phyloP scores from a whole-genome alignment of 1,284 basidiomycete species.

The Lignosus rhinocerotis region DNA sequence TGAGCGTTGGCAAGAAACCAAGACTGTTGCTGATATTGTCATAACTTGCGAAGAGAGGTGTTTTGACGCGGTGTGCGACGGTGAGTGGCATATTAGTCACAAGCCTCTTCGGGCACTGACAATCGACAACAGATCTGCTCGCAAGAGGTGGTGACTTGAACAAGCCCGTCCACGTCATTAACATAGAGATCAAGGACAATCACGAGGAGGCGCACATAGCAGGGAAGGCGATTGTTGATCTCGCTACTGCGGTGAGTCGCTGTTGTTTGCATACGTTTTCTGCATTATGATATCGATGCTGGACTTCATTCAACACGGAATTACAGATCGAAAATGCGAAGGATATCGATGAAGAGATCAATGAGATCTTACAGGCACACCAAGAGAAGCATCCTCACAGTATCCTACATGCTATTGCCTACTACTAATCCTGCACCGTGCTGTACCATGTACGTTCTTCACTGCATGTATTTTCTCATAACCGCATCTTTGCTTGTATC shows the following conservation, averaged over 20 bases:
- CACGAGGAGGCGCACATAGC: constrained; percentile 98
- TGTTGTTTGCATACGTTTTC: background rate
- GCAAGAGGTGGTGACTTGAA: constrained; percentile 90
- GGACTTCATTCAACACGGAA: background rate
- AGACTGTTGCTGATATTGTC: constrained; percentile 88
- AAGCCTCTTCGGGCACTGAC: constrained; percentile 17
- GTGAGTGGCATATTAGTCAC: constrained; percentile 48
- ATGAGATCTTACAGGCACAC: constrained; percentile 80
- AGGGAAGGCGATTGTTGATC: constrained; percentile 91
- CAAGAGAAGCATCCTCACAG: constrained; percentile 91
- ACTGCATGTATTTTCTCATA: background rate
- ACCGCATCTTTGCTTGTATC: constrained; percentile 10
- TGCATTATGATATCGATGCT: background rate
- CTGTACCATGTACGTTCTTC: background rate
- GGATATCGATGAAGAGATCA: constrained; percentile 92
- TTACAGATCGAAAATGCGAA: constrained; percentile 80
- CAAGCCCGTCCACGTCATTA: constrained; percentile 94
- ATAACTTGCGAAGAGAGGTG: constrained; percentile 99
- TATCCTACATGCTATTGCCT: constrained; percentile 88
- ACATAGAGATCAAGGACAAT: constrained; percentile 99
- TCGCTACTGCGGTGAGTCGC: constrained; percentile 82
- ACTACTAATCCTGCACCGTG: constrained; percentile 56
- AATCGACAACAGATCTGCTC: constrained; percentile 70
- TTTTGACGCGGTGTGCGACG: constrained; percentile 98
- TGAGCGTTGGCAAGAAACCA: constrained; percentile 95